Conservation (phyloP, 1,284 basidiomycete species). For the Austropuccinia psidii region DNA sequence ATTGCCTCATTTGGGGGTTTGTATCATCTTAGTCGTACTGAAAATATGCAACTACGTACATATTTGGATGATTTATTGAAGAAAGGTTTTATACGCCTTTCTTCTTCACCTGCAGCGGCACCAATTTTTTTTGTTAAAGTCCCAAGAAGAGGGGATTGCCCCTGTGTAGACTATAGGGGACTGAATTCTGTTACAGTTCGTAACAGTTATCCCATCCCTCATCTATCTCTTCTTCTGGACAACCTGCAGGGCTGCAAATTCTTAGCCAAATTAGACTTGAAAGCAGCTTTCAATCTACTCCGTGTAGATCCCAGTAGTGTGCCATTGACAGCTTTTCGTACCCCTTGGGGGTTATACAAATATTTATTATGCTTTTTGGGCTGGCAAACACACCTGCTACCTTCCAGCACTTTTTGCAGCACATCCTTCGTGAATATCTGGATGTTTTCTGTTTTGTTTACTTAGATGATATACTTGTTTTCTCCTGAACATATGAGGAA, state of each 20-base stretch:
- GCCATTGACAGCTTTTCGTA: slow-evolving; percentile 49
- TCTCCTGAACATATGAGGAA: slow-evolving; percentile 41
- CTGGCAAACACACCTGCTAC: slow-evolving; percentile 49
- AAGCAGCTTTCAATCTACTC: slow-evolving; percentile 45
- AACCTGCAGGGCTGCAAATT: slow-evolving; percentile 29
- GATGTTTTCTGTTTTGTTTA: slow-evolving; percentile 45
- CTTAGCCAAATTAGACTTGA: slow-evolving; percentile 45
- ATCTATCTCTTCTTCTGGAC: slow-evolving; percentile 37
- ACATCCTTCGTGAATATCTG: slow-evolving; percentile 42
- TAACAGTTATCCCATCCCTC: slow-evolving; percentile 39
- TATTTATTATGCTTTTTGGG: slow-evolving; percentile 50
- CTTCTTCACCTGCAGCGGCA: background rate
- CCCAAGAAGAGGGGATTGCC: background rate
- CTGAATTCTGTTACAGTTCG: slow-evolving; percentile 3
- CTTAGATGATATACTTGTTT: slow-evolving; percentile 49
- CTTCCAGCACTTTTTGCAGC: slow-evolving; percentile 39
- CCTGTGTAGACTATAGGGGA: slow-evolving; percentile 10
- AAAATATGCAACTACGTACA: background rate
- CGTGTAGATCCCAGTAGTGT: slow-evolving; percentile 44
- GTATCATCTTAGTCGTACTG: background rate
- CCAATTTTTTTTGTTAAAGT: slow-evolving; percentile 13
- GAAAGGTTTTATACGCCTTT: slow-evolving; percentile 2
- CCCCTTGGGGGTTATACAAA: slow-evolving; percentile 49
- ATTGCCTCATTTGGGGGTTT: background rate
- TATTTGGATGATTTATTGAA: background rate